Percentiles rank a stretch among this genome's conserved stretches.
Conservation (phyloP, 1,284 basidiomycete species). For the Pascua guehoae region DNA sequence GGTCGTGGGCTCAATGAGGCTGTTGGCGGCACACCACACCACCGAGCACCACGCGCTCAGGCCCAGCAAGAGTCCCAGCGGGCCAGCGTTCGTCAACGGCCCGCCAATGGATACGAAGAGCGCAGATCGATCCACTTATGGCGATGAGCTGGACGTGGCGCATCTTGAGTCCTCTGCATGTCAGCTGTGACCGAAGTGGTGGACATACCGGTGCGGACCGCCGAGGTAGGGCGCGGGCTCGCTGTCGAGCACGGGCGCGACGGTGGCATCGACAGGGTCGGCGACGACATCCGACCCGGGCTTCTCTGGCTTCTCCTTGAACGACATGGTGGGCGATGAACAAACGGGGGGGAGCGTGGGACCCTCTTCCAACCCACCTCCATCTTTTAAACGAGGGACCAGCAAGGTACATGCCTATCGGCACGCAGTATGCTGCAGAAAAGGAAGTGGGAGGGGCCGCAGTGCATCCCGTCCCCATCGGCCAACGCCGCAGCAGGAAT, state of each 20-base stretch:
- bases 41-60: constrained; percentile 21
- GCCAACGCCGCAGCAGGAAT: too few species aligned
- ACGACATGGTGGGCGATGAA: too few species aligned
- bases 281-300: too few species aligned
- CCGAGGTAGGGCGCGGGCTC: neutral
- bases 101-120: constrained; percentile 29
- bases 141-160: constrained; percentile 32
- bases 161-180: constrained; percentile 17
- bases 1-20: constrained; percentile 26
- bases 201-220: neutral
- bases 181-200: neutral
- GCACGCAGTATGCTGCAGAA: too few species aligned
- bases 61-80: constrained; percentile 27
- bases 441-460: too few species aligned
- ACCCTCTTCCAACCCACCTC: too few species aligned
- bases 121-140: constrained; percentile 24
- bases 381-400: too few species aligned
- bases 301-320: too few species aligned
- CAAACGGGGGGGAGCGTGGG: too few species aligned
- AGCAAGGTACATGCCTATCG: too few species aligned
- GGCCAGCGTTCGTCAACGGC: constrained; percentile 24
- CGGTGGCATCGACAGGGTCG: too few species aligned
- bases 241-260: neutral
- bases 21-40: constrained; percentile 23
- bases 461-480: too few species aligned